Evolutionary conservation across 306 rosid genomes (phyloP), one percentile per base, ranked within the genome.

Genomic region (Trichosanthes cucumerina): DNA sequence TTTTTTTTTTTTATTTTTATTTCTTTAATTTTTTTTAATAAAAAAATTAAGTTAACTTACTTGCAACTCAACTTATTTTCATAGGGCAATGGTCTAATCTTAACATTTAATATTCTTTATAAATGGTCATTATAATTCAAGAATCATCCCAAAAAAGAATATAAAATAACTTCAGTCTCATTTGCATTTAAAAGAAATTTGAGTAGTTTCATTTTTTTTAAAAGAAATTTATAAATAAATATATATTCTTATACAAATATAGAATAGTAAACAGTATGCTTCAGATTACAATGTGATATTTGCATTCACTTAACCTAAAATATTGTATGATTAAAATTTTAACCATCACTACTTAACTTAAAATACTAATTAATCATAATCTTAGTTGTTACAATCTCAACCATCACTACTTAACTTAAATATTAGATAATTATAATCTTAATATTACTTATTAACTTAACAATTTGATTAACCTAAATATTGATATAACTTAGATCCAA

Each of bases 11-110:
- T 12, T 63, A 15, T 62, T 63, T 68, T n/a, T 41, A 10, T 24
- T 12, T 59, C 4, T 11, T 9, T 57, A 10, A 23, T 53, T 53
- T 12, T 46, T 5, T 33, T 28, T 28, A 28, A 28, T 16, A 5
- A 3, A 16, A 65, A 8, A 33, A 64, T 9, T 69, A 41, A 21
- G 53, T 13, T 69, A 69, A 66, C 74, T 66, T 66, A 66, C 23
- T 36, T 38, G 28, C 74, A 66, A 66, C 74, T 66, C 74, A 38
- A 66, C 53, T 69, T 43, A 41, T 69, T 69, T 69, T 69, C 31
- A 69, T 43, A 69, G 75, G 75, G 36, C 36, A 69, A 69, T 69
- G 75, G 75, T 69, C 75, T 69, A 69, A 69, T 69, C 75, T 69
- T 69, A 68, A 12, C 34, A 12, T 23, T 69, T 69, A 66, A 69